phyloP scores from a whole-genome alignment of 805 yeast genomes.

The Alloascoidea africana region DNA sequence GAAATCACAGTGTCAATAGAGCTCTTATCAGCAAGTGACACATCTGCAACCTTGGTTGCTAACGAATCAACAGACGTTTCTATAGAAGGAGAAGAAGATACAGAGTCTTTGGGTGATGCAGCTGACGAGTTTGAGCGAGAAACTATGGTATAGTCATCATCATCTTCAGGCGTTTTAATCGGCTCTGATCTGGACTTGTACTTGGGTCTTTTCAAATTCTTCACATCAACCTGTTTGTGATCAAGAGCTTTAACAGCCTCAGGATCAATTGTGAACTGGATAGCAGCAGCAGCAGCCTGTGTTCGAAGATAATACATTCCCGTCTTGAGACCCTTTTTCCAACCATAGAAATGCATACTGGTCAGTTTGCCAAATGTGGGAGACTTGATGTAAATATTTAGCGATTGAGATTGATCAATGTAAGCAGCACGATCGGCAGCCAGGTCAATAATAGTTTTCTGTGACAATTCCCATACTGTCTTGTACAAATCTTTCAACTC shows the following conservation, averaged over 20 bases:
- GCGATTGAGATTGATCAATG: constrained; percentile 79
- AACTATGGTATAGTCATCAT: constrained; percentile 1
- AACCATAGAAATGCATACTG: constrained; percentile 96
- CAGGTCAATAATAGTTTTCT: constrained; percentile 72
- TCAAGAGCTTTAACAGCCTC: constrained; percentile 21
- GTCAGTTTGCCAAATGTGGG: constrained; percentile 97
- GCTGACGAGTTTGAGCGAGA: constrained; percentile 4
- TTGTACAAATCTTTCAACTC: constrained; percentile 68
- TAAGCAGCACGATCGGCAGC: constrained; percentile 66
- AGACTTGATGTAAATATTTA: constrained; percentile 75
- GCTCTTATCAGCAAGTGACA: constrained; percentile 6
- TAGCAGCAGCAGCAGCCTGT: constrained; percentile 94
- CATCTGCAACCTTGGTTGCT: constrained; percentile 3
- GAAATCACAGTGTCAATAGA: constrained; percentile 4
- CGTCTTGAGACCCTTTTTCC: constrained; percentile 97
- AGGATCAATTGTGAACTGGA: constrained; percentile 71
- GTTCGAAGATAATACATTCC: constrained; percentile 98
- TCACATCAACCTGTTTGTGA: constrained; percentile 7
- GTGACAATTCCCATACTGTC: constrained; percentile 95
- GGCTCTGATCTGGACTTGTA: constrained; percentile 10
- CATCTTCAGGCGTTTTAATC: constrained; percentile 1
- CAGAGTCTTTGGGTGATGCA: constrained; percentile 3
- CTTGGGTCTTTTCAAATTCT: constrained; percentile 17
- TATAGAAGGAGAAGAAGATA: constrained; percentile 4
- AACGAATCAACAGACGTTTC: constrained; percentile 4